These are phyloP conservation scores for Biscutella laevigata DNA, from an alignment of 441 rosid species.

Conservation along the genomic window DNA sequence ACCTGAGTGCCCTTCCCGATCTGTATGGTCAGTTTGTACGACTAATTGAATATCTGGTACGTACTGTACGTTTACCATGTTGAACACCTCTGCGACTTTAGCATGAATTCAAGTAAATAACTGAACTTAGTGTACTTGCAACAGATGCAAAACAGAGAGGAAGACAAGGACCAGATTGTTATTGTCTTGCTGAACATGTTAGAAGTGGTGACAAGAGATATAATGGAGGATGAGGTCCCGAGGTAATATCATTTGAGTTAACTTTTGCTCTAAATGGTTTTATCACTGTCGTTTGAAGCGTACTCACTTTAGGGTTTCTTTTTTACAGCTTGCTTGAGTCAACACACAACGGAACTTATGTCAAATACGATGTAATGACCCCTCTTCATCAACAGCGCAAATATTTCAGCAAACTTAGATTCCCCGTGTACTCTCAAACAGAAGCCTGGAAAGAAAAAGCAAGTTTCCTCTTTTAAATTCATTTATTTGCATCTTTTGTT, in stretches of 20 bases:
- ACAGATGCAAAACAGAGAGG: conserved; percentile 39
- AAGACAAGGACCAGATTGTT: conserved; percentile 81
- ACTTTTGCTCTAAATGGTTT: neutral
- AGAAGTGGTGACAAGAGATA: conserved; percentile 90
- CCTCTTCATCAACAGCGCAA: conserved; percentile 52
- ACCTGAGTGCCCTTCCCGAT: conserved; percentile 85
- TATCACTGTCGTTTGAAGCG: conserved; percentile 10
- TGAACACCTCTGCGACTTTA: conserved; percentile 2
- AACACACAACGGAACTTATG: conserved; percentile 56
- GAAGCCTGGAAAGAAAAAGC: conserved; percentile 99
- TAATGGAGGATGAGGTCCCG: conserved; percentile 79
- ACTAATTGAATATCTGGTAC: conserved; percentile 85
- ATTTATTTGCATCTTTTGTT: neutral
- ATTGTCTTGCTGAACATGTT: conserved; percentile 96
- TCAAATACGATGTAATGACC: conserved; percentile 54
- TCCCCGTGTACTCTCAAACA: conserved; percentile 59
- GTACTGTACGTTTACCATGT: conserved; percentile 56
- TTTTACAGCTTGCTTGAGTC: conserved; percentile 61
- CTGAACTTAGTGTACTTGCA: conserved; percentile 23
- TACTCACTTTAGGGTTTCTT: conserved; percentile 16
- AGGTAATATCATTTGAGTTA: conserved; percentile 32
- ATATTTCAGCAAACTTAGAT: conserved; percentile 58
- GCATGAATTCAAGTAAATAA: neutral
- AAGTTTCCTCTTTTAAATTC: conserved; percentile 10
- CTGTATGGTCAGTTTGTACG: conserved; percentile 79